Evolutionary conservation across 2,329 filamentous ascomycete species (phyloP), one percentile per base, ranked within the genome.

Genomic region (Diaporthe nobilis): DNA sequence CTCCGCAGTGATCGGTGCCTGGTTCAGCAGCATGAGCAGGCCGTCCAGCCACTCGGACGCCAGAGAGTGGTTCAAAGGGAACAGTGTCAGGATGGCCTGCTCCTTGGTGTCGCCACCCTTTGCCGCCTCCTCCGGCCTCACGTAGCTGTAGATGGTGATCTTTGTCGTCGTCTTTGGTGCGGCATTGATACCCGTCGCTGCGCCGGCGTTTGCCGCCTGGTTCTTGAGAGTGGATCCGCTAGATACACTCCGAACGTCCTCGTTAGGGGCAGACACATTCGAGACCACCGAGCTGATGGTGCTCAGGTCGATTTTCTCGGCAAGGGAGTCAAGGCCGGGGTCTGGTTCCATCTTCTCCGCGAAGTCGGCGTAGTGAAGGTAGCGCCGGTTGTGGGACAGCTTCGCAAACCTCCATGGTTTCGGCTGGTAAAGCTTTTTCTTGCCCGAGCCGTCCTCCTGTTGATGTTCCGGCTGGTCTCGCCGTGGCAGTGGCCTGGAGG

Each of bases 31-130:
- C 95, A 99, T 98, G 74, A 98, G 89, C 78, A 99, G 86, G 1
- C 97, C 97, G 83, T 99, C 97, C 7, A 99, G 89, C 97, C 97
- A 99, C 85, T 99, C 97, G 0, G 95, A 97, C 13, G 97, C 97
- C 65, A 97, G 87, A 78, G 92, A 94, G 82, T 97, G 94, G 75
- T 92, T 94, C 76, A 92, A 87, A 8, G 96, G 96, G 83, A 95
- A 92, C 71, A 99, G 88, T n/a, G 93, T 94, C 72, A 99, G 88
- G 31, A 98, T 90, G 1, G 94, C 89, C 70, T 91, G 87, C 83
- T 98, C 97, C 79, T 90, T 90, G 75, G 78, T 83, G 28, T 85
- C 84, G n/a, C 80, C 81, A 44, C 76, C 79, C 72, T 80, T 82
- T 9, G 80, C 81, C 55, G 82, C 84, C 75, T 86, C 86, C 37